These are phyloP conservation scores for Laetiporus sulphureus DNA, from an alignment of 1,284 basidiomycete genomes.

Conservation along the genomic window DNA sequence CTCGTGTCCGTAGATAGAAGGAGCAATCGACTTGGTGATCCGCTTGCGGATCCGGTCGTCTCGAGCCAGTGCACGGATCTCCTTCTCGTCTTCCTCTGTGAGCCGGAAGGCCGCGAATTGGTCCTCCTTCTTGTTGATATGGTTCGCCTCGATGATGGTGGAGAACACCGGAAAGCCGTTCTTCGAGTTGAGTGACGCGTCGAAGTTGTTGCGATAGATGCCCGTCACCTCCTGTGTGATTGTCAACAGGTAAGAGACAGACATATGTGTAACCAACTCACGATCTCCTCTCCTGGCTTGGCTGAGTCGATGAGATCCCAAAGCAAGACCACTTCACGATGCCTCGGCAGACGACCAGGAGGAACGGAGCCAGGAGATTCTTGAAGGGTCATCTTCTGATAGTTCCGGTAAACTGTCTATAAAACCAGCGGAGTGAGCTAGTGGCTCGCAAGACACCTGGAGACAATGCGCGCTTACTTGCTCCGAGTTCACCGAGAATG, in stretches of 20 bases:
- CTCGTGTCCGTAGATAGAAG: conserved; percentile 98
- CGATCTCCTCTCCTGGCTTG: conserved; percentile 97
- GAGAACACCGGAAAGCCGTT: conserved; percentile 99
- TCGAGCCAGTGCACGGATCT: conserved; percentile 80
- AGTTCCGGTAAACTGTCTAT: conserved; percentile 98
- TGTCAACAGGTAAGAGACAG: conserved; percentile 14
- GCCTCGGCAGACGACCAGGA: conserved; percentile 91
- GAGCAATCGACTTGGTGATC: conserved; percentile 97
- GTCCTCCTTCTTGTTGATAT: conserved; percentile 95
- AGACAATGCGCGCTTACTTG: conserved; percentile 47
- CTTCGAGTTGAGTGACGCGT: conserved; percentile 95
- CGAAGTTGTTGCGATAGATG: conserved; percentile 98
- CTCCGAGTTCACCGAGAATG: conserved; percentile 95
- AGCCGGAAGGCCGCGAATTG: conserved; percentile 93
- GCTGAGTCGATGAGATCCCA: conserved; percentile 99
- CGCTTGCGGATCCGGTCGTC: conserved; percentile 95
- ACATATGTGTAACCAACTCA: conserved; percentile 32
- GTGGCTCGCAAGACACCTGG: neutral
- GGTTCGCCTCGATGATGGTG: conserved; percentile 96
- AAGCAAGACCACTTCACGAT: conserved; percentile 93
- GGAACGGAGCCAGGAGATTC: conserved; percentile 99
- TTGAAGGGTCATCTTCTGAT: conserved; percentile 98
- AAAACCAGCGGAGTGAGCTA: neutral
- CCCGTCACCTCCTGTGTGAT: conserved; percentile 78
- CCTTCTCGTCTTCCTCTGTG: conserved; percentile 94